Percentiles rank a stretch among this genome's conserved stretches.
phyloP scores from a whole-genome alignment of 768 basidiomycete genomes.

The Macrolepiota dolichaula region DNA sequence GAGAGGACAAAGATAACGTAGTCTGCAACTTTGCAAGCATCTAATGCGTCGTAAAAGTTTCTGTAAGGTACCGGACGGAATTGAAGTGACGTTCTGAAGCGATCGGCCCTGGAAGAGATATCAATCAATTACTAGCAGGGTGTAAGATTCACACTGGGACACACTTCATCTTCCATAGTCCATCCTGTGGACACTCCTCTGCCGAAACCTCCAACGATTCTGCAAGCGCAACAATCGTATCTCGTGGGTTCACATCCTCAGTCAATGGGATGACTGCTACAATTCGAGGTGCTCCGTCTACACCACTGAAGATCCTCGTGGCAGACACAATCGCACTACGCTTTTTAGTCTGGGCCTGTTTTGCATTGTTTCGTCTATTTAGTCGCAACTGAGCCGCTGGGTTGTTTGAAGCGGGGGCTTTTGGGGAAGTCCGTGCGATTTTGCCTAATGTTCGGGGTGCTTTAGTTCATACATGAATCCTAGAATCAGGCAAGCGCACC shows the following conservation, averaged over 20 bases:
- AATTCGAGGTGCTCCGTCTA: conserved; percentile 78
- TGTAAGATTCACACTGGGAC: conserved; percentile 14
- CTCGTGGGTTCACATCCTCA: conserved; percentile 52
- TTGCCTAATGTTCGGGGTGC: conserved; percentile 42
- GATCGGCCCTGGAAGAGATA: conserved; percentile 57
- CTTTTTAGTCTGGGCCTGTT: conserved; percentile 77
- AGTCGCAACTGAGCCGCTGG: conserved; percentile 66
- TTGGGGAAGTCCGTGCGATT: conserved; percentile 50
- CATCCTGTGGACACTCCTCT: conserved; percentile 48
- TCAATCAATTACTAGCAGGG: conserved; percentile 3
- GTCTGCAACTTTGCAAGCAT: conserved; percentile 85
- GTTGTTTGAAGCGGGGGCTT: conserved; percentile 46
- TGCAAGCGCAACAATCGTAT: conserved; percentile 54
- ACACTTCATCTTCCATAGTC: conserved; percentile 68
- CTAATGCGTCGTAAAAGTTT: conserved; percentile 72
- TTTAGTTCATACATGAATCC: not conserved
- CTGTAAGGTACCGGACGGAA: conserved; percentile 76
- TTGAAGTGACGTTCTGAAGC: conserved; percentile 90
- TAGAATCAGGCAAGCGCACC: conserved; percentile 36
- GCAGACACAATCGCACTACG: conserved; percentile 64
- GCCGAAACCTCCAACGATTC: conserved; percentile 53
- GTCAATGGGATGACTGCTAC: conserved; percentile 86
- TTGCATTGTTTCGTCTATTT: conserved; percentile 82
- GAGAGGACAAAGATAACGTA: conserved; percentile 88
- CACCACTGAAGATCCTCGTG: conserved; percentile 74